Conservation (phyloP, 2,329 filamentous ascomycete genomes). For the Alternaria sp. region DNA sequence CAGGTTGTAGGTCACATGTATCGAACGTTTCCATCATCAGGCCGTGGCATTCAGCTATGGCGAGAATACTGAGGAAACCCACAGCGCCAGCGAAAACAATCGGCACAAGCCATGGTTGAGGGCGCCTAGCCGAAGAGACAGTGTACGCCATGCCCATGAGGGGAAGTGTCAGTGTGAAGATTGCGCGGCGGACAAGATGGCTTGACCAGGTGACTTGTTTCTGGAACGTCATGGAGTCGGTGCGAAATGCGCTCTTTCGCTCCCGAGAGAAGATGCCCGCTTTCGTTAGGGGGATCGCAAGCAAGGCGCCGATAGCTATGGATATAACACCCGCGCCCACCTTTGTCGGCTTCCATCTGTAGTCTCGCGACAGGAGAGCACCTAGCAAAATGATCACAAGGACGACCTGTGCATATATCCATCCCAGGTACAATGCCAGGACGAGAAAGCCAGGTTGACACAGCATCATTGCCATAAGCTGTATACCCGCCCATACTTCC, state of each 20-base stretch:
- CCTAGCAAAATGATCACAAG: slow-evolving; percentile 76
- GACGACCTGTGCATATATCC: slow-evolving; percentile 81
- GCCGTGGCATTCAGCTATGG: slow-evolving; percentile 78
- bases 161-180: slow-evolving; percentile 74
- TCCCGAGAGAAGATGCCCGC: slow-evolving; percentile 74
- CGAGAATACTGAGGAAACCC: slow-evolving; percentile 76
- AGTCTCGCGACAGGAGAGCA: slow-evolving; percentile 74
- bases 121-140: slow-evolving; percentile 69
- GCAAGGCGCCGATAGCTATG: slow-evolving; percentile 72
- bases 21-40: slow-evolving; percentile 85
- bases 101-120: slow-evolving; percentile 67
- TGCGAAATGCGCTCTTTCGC: slow-evolving; percentile 66
- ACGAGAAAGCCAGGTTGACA: slow-evolving; percentile 77
- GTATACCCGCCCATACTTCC: slow-evolving; percentile 75
- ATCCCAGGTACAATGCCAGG: slow-evolving; percentile 75
- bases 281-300: slow-evolving; percentile 78
- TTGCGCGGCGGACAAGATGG: slow-evolving; percentile 72
- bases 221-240: slow-evolving; percentile 73
- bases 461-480: slow-evolving; percentile 74
- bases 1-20: slow-evolving; percentile 79
- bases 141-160: slow-evolving; percentile 74
- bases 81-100: slow-evolving; percentile 72
- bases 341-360: slow-evolving; percentile 68
- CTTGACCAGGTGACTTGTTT: slow-evolving; percentile 74
- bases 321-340: slow-evolving; percentile 74